Evolutionary conservation across 1,284 basidiomycete species (phyloP).

Genomic region (Ceratobasidium sp.): DNA sequence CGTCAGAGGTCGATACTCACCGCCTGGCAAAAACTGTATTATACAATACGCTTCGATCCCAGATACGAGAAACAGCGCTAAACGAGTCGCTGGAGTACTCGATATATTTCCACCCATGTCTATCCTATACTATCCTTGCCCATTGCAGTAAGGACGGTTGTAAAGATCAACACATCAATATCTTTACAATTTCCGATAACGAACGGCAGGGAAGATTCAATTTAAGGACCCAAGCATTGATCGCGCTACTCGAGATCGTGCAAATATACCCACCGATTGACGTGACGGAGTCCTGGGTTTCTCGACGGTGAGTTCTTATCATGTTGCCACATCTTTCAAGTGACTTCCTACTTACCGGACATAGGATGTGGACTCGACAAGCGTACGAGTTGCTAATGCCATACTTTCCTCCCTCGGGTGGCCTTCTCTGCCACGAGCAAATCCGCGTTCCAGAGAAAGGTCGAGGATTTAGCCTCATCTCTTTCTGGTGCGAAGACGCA

Average conservation of each 20-base stretch:
- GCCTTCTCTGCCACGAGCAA: not conserved
- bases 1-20: slow-evolving; percentile 3
- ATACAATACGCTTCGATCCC: not conserved
- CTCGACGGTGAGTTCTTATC: not conserved
- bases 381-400: slow-evolving; percentile 19
- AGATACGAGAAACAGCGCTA: not conserved
- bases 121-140: slow-evolving; percentile 5
- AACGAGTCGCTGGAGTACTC: not conserved
- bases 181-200: not conserved
- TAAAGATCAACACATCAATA: not conserved
- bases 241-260: not conserved
- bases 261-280: not conserved
- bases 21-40: not conserved
- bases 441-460: not conserved
- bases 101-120: slow-evolving; percentile 3
- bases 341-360: no score
- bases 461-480: not conserved
- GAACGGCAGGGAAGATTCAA: slow-evolving; percentile 4
- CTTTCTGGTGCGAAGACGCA: slow-evolving; percentile 9
- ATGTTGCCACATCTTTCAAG: not conserved
- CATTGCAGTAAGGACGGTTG: not conserved
- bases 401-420: slow-evolving; percentile 19
- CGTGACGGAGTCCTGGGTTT: not conserved
- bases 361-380: slow-evolving; percentile 6
- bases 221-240: slow-evolving; percentile 5